Evolutionary conservation across 2,329 filamentous ascomycete genomes (phyloP).

Genomic region (Graphilbum ipis-grandicollis): DNA sequence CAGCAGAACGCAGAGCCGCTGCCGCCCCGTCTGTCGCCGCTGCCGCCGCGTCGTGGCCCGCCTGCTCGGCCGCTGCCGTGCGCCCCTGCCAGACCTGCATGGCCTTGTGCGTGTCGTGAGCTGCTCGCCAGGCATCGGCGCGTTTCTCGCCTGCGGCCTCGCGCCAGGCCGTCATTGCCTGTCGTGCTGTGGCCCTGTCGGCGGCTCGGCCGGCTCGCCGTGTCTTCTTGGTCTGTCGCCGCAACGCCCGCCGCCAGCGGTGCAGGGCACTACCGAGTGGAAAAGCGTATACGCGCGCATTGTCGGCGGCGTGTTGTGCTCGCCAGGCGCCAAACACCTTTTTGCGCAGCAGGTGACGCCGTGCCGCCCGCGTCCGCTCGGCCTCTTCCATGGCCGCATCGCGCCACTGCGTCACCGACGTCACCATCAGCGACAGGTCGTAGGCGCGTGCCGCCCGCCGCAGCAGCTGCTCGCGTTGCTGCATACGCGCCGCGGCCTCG

Average conservation of each 20-base stretch:
- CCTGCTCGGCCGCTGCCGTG: conserved; percentile 5
- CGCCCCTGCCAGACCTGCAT: conserved; percentile 12
- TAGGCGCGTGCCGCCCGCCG: conserved; percentile 44
- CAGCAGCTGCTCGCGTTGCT: conserved; percentile 27
- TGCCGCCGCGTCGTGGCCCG: background rate
- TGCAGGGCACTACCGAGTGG: conserved; percentile 12
- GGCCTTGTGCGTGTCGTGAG: too few relatives aligned
- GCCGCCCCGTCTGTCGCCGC: background rate
- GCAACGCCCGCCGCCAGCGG: conserved; percentile 13
- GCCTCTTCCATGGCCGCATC: conserved; percentile 45
- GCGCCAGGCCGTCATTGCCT: too few relatives aligned
- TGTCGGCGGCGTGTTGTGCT: conserved; percentile 44
- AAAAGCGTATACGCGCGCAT: conserved; percentile 27
- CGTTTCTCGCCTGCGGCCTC: too few relatives aligned
- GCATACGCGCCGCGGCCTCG: conserved; percentile 2
- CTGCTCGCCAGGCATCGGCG: too few relatives aligned
- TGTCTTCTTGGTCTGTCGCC: conserved; percentile 12
- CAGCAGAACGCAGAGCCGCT: conserved; percentile 6
- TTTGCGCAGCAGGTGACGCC: conserved; percentile 51
- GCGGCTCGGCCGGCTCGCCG: too few relatives aligned
- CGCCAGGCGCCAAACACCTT: conserved; percentile 55
- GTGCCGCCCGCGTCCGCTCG: conserved; percentile 47
- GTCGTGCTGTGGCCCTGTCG: too few relatives aligned
- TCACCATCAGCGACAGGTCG: conserved; percentile 45
- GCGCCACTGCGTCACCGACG: conserved; percentile 53